phyloP scores from a whole-genome alignment of 2,329 filamentous ascomycete species.

The Thelonectria rubi region DNA sequence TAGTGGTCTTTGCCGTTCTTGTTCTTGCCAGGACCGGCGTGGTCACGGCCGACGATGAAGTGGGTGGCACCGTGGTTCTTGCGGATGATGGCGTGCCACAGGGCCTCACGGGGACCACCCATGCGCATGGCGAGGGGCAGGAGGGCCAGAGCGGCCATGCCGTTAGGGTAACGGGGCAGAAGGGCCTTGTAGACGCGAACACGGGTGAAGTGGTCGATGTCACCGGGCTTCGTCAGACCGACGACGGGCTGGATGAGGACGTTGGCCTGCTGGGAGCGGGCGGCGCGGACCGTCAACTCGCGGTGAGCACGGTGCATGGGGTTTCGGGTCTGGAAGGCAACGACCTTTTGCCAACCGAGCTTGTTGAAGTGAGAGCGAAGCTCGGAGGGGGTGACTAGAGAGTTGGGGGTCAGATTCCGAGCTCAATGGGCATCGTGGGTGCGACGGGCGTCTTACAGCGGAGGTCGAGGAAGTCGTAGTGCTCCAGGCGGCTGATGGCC shows the following conservation, averaged over 20 bases:
- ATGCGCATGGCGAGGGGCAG: constrained; percentile 98
- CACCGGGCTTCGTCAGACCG: constrained; percentile 96
- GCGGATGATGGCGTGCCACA: constrained; percentile 99
- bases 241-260: constrained; percentile 99
- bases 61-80: constrained; percentile 99
- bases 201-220: constrained; percentile 99
- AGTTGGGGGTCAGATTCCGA: constrained; percentile 22
- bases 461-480: constrained; percentile 98
- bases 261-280: constrained; percentile 94
- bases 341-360: constrained; percentile 96
- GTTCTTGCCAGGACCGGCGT: constrained; percentile 98
- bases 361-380: constrained; percentile 98
- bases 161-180: constrained; percentile 95
- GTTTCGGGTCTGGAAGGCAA: constrained; percentile 99
- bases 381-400: constrained; percentile 86
- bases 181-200: constrained; percentile 98
- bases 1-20: constrained; percentile 97
- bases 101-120: constrained; percentile 96
- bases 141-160: constrained; percentile 96
- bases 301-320: constrained; percentile 99
- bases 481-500: constrained; percentile 92
- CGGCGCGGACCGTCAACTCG: constrained; percentile 96
- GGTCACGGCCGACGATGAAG: constrained; percentile 99
- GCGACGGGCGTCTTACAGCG: constrained; percentile 71
- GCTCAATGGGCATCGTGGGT: background rate